Evolutionary conservation across 2,329 filamentous ascomycete genomes (phyloP), one percentile per base, ranked within the genome.

Genomic region (Exophiala aquamarina): DNA sequence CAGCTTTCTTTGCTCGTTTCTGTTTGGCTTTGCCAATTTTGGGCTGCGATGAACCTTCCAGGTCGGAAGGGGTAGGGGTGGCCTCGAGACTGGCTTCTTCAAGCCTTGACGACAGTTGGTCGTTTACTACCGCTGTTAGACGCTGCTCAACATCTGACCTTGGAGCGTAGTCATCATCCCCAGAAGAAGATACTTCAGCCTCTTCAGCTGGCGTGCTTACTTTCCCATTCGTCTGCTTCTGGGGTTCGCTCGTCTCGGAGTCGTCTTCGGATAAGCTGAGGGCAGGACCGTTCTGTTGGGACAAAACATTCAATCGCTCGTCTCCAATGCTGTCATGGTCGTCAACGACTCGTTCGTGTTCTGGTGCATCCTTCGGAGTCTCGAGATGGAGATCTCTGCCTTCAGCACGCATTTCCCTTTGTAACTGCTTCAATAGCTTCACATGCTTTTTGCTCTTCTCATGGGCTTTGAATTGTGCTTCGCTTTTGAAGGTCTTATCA

Each of bases 361-460:
- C 21, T 6, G 33, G 14, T 4, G 14, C 28, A n/a, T 37, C 7
- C 31, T 26, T 44, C 35, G 48, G 48, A 17, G 20, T 39, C n/a
- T 49, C 41, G 10, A 55, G 39, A 21, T 57, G 31, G 9, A 57
- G 38, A 9, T 82, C 75, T 37, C 75, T 73, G 59, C 91, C 86
- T 61, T 98, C 87, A 58, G 84, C 83, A 58, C 78, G 81, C 90
- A 98, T 95, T 64, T 93, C 84, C 60, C 81, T 78, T 60, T 82
- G 83, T 31, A 98, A 69, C 51, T 90, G 81, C 57, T 91, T 84
- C 5, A 96, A 78, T 2, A 89, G 86, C 64, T 95, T 97, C 52
- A 84, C 69, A 61, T 98, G 93, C 69, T 97, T 98, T 67, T 95
- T 98, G 74, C 92, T 97, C 70, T 86, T 89, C 70, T 96, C 91